Conservation (phyloP, 176 grass and related monocot genomes). For the Elaeis guineensis region DNA sequence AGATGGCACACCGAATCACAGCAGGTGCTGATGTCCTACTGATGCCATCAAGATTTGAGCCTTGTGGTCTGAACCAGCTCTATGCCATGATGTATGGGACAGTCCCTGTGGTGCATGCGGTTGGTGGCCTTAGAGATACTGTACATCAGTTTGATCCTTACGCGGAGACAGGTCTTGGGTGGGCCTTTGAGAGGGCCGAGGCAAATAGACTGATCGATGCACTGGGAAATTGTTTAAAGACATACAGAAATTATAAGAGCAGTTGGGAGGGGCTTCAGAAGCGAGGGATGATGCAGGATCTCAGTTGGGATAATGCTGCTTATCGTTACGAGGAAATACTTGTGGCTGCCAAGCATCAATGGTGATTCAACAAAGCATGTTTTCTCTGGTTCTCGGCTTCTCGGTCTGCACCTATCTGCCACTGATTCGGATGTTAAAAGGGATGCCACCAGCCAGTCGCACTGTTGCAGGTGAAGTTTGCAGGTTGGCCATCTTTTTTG, state of each 20-base stretch:
- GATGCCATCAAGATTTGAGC: slow-evolving; percentile 95
- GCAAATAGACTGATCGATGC: slow-evolving; percentile 74
- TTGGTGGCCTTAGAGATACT: slow-evolving; percentile 84
- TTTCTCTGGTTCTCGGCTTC: too few relatives aligned
- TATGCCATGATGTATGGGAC: slow-evolving; percentile 98
- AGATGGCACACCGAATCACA: slow-evolving; percentile 79
- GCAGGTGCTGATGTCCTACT: slow-evolving; percentile 75
- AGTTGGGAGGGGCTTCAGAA: slow-evolving; percentile 84
- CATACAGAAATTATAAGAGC: slow-evolving; percentile 54
- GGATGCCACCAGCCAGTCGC: too few relatives aligned
- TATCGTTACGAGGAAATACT: slow-evolving; percentile 72
- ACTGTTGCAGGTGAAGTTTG: too few relatives aligned
- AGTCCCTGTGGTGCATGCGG: slow-evolving; percentile 80
- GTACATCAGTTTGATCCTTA: slow-evolving; percentile 77
- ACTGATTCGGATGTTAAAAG: background rate
- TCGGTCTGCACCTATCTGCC: too few relatives aligned
- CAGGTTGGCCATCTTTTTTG: too few relatives aligned
- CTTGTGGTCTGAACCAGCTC: slow-evolving; percentile 84
- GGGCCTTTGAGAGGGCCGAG: slow-evolving; percentile 73
- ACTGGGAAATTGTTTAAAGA: slow-evolving; percentile 73
- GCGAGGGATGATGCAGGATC: slow-evolving; percentile 91
- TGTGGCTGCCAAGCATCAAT: slow-evolving; percentile 75
- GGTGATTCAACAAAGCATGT: slow-evolving; percentile 27
- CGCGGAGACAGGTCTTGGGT: slow-evolving; percentile 59
- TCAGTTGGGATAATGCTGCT: slow-evolving; percentile 90